Evolutionary conservation across 2,329 filamentous ascomycete species (phyloP).

Genomic region (Claviceps digitariae): DNA sequence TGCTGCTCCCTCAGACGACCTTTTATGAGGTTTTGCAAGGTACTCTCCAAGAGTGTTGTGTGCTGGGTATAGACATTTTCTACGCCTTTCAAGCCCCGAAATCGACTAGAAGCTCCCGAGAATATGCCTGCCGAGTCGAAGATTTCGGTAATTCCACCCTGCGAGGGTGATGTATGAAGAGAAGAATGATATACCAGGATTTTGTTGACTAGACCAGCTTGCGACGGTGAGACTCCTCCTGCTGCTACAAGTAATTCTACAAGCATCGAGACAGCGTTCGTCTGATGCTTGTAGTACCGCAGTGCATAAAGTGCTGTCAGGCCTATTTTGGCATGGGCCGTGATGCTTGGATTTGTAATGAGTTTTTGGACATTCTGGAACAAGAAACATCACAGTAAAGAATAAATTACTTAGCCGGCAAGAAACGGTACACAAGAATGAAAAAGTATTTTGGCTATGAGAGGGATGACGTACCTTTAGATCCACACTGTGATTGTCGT

Average conservation of each 20-base stretch:
- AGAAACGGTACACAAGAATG: neutral
- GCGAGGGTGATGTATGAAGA: conserved; percentile 62
- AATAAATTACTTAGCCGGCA: conserved; percentile 10
- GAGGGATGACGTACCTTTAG: conserved; percentile 50
- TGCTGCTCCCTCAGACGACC: conserved; percentile 73
- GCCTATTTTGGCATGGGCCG: conserved; percentile 71
- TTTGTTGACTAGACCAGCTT: conserved; percentile 68
- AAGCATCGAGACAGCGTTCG: conserved; percentile 71
- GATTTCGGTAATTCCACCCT: conserved; percentile 72
- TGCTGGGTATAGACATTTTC: conserved; percentile 99
- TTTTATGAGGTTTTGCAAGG: conserved; percentile 85
- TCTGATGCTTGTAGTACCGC: conserved; percentile 76
- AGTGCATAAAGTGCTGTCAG: conserved; percentile 91
- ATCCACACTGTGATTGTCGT: conserved; percentile 84
- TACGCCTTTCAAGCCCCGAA: conserved; percentile 92
- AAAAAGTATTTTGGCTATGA: neutral
- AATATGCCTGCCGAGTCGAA: conserved; percentile 91
- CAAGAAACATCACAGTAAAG: neutral
- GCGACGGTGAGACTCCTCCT: conserved; percentile 62
- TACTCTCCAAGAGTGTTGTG: conserved; percentile 74
- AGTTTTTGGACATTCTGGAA: conserved; percentile 66
- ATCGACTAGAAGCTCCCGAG: conserved; percentile 69
- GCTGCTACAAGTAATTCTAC: conserved; percentile 76
- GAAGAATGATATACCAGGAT: conserved; percentile 77
- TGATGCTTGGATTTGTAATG: conserved; percentile 67